phyloP scores from a whole-genome alignment of 2,329 filamentous ascomycete species.

The Diaporthe citri region DNA sequence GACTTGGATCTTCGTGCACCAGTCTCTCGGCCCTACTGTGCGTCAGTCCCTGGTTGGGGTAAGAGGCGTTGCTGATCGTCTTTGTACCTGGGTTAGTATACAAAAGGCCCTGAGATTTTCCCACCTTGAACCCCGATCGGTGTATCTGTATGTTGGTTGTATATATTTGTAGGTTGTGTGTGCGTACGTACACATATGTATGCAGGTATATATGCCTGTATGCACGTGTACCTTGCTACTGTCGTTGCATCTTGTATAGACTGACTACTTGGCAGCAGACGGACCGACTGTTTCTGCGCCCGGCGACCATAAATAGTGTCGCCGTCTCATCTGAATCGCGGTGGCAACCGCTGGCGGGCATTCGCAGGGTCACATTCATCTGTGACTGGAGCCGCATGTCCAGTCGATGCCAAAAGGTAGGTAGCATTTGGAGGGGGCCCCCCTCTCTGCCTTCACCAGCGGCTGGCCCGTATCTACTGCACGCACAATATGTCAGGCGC shows the following conservation, averaged over 20 bases:
- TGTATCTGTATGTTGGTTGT: not conserved
- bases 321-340: slow-evolving; percentile 13
- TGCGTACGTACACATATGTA: not conserved
- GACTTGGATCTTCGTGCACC: slow-evolving; percentile 2
- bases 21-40: slow-evolving; percentile 25
- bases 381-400: slow-evolving; percentile 17
- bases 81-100: slow-evolving; percentile 10
- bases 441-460: not conserved
- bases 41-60: slow-evolving; percentile 8
- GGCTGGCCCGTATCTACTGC: not conserved
- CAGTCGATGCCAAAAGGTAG: slow-evolving; percentile 6
- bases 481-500: not conserved
- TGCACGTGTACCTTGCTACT: not conserved
- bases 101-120: not conserved
- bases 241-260: not conserved
- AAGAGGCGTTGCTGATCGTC: not conserved
- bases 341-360: slow-evolving; percentile 20
- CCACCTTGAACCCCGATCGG: slow-evolving; percentile 8
- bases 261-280: slow-evolving; percentile 5
- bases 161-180: not conserved
- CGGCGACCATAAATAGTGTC: slow-evolving; percentile 17
- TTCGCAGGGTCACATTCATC: slow-evolving; percentile 24
- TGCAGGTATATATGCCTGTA: slow-evolving; percentile 5
- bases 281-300: slow-evolving; percentile 23
- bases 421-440: not conserved